Evolutionary conservation across 1,139 yeast genomes (phyloP), one percentile per base, ranked within the genome.

Genomic region (Scheffersomyces segobiensis): DNA sequence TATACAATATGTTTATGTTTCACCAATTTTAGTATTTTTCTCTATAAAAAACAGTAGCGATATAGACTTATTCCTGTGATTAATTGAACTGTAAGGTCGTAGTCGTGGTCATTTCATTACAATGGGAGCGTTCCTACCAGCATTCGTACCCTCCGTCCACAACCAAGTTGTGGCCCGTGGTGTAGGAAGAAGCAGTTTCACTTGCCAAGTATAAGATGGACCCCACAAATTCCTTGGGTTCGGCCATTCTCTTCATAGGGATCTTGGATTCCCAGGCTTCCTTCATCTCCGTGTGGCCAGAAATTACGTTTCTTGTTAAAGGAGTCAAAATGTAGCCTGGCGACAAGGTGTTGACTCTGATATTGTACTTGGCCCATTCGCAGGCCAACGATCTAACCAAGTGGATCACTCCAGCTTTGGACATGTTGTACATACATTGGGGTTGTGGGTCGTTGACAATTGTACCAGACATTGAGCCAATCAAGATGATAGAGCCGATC

Each of bases 371-470:
- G 58, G 84, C 84, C 84, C 84, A 80, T 70, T 80, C 84, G 67
- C 83, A 79, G 52, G 84, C 84, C 68, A 80, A 77, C 10, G 83
- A 77, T 64, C 82, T 72, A 20, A 72, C 80, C 71, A 80, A 77
- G 69, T 80, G 84, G 59, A 80, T 79, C 32, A 80, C 84, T 58
- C 82, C 84, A 49, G 84, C 84, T 71, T 80, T 80, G 60, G 83
- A 76, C 84, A 80, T 80, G 73, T 80, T 80, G 73, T 80, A 80
- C 80, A 80, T 78, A 63, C 75, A 70, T 67, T 80, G 84, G 19
- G 84, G 83, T 67, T 80, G 84, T 47, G 84, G 84, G 69, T 80
- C 83, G 65, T 80, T 80, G 59, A 80, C 84, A 62, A 80, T 79
- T 55, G 82, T 77, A 47, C 84, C 84, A 17, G 81, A 76, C 84